phyloP scores from a whole-genome alignment of 2,329 filamentous ascomycete species.

The Sclerotinia glacialis region DNA sequence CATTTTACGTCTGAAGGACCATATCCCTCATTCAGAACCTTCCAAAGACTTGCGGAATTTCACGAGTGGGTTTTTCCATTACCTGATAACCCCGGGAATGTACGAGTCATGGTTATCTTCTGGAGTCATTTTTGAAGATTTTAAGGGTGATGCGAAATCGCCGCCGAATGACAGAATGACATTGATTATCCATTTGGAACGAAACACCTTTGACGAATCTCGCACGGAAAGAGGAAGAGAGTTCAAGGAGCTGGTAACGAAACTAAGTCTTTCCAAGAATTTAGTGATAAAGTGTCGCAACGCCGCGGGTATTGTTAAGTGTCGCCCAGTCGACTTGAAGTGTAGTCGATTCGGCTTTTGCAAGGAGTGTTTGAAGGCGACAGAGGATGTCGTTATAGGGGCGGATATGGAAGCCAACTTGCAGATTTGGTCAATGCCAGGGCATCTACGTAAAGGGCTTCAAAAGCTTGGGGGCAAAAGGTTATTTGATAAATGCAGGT shows the following conservation, averaged over 20 bases:
- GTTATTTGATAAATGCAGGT: background rate
- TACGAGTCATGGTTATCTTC: too few species aligned
- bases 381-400: background rate
- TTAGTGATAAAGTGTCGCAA: background rate
- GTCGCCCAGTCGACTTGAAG: background rate
- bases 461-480: fast-evolving
- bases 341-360: background rate
- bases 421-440: background rate
- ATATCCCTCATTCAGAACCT: too few species aligned
- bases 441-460: too few species aligned
- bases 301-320: background rate
- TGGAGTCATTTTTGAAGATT: too few species aligned
- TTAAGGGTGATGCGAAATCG: background rate
- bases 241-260: background rate
- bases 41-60: background rate
- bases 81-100: background rate
- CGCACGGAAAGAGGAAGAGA: background rate
- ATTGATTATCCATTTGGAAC: background rate
- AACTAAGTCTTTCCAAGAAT: background rate
- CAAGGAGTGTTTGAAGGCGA: background rate
- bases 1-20: too few species aligned
- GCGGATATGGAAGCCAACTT: background rate
- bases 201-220: background rate
- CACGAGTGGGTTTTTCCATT: background rate
- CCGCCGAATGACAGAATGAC: background rate